Percentiles rank a stretch among this genome's conserved stretches.
Conservation (phyloP, 305 asterid genomes). For the Plantago rigida region DNA sequence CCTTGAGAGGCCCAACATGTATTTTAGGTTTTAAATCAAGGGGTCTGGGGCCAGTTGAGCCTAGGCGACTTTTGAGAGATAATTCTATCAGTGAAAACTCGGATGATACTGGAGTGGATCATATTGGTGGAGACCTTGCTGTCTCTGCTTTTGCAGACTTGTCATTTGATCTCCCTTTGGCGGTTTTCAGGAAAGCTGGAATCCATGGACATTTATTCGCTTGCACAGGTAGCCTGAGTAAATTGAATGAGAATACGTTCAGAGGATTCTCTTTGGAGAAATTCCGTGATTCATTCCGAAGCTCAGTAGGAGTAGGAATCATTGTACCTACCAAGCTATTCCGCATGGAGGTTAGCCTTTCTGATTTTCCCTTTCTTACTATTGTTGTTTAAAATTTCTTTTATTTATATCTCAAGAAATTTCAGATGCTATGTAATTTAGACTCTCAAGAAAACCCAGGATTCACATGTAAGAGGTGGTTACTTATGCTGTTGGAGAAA, state of each 20-base stretch:
- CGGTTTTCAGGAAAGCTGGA: constrained; percentile 71
- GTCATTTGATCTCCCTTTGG: constrained; percentile 83
- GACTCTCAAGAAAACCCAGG: no score
- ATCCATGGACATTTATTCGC: constrained; percentile 85
- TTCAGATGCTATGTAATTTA: no score
- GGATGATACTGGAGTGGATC: constrained; percentile 50
- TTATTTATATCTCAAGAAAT: no score
- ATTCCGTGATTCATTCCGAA: constrained; percentile 65
- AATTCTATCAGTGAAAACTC: constrained; percentile 30
- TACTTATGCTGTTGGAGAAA: no score
- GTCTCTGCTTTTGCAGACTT: constrained; percentile 81
- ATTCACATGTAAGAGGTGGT: no score
- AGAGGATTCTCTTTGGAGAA: constrained; percentile 43
- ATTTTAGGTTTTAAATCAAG: constrained; percentile 78
- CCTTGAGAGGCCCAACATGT: constrained; percentile 76
- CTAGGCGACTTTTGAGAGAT: constrained; percentile 49
- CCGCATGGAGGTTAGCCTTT: constrained; percentile 79
- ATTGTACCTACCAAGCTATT: constrained; percentile 74
- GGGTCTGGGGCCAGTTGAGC: constrained; percentile 84
- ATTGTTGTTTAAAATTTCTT: constrained; percentile 7
- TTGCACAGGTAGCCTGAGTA: constrained; percentile 77
- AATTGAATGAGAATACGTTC: constrained; percentile 57
- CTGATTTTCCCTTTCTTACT: constrained; percentile 1
- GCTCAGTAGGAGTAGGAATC: constrained; percentile 67
- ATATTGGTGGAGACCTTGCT: constrained; percentile 87